phyloP scores from a whole-genome alignment of 129 eudicot genomes.

The Daucus carota region DH1_v3.0 NC_030383.2:9883501-9884000 shows the following conservation, averaged over 20 bases:
- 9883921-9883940: neutral
- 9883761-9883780: neutral
- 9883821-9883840: neutral
- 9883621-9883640: neutral
- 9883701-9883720: neutral
- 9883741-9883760: neutral
- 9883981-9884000: neutral
- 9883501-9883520: neutral
- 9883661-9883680: neutral
- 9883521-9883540: neutral
- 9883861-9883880: neutral
- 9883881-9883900: neutral
- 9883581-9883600: neutral
- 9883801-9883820: neutral
- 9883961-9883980: neutral
- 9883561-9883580: neutral
- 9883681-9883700: neutral
- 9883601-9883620: neutral
- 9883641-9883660: neutral
- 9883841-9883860: neutral
- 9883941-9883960: neutral
- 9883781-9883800: neutral
- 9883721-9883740: neutral
- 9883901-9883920: neutral
- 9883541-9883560: neutral